Conservation (phyloP, 179 eudicot genomes). For the Silene coronaria region DNA sequence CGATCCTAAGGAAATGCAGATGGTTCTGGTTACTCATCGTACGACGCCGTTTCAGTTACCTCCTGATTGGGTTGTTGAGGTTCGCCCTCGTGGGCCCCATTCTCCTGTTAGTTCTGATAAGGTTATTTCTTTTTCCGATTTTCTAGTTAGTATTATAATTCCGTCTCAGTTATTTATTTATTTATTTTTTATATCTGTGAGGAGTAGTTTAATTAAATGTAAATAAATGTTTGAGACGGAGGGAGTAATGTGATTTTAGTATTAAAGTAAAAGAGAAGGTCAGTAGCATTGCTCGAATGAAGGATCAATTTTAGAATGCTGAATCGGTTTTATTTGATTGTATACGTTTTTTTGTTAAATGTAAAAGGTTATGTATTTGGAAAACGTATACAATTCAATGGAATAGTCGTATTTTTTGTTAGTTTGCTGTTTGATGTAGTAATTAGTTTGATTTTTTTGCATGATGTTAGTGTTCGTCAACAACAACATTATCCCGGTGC, state of each 20-base stretch:
- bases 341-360: not conserved
- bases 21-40: conserved; percentile 26
- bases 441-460: not conserved
- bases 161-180: no score
- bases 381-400: no score
- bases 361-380: not conserved
- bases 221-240: not conserved
- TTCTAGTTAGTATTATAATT: not conserved
- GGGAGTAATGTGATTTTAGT: no score
- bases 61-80: conserved; percentile 69
- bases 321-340: no score
- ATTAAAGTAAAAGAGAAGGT: no score
- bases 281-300: no score
- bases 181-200: not conserved
- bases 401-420: not conserved
- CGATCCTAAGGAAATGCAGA: conserved; percentile 28
- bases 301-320: not conserved
- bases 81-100: conserved; percentile 38
- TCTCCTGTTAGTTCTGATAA: conserved; percentile 36
- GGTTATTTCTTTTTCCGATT: conserved; percentile 27
- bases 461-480: not conserved
- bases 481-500: no score
- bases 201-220: not conserved
- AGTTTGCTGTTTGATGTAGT: not conserved
- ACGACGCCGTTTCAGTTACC: conserved; percentile 40